phyloP scores from a whole-genome alignment of 495 filamentous ascomycete species.

The Glutinoglossum americanum region DNA sequence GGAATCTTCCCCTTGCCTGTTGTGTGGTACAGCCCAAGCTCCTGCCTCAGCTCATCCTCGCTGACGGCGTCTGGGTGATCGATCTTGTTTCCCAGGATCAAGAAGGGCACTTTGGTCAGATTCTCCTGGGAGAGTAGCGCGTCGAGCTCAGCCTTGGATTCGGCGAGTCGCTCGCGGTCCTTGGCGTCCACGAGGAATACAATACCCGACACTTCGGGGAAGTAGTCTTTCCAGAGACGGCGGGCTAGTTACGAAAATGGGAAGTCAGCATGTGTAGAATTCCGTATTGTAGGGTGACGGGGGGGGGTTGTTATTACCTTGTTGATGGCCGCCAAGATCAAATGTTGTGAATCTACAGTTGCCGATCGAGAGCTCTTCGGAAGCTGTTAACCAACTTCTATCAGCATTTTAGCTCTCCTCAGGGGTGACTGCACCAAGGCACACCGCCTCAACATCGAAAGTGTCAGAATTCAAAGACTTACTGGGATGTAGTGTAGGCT shows the following conservation, averaged over 20 bases:
- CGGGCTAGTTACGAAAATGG: slow-evolving; percentile 35
- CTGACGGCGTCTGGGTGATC: slow-evolving; percentile 87
- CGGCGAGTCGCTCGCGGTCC: slow-evolving; percentile 78
- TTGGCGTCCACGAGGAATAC: slow-evolving; percentile 97
- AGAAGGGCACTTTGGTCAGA: slow-evolving; percentile 77
- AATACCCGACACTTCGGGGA: slow-evolving; percentile 94
- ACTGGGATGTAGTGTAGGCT: slow-evolving; percentile 81
- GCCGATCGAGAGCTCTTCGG: slow-evolving; percentile 89
- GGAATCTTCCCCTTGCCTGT: slow-evolving; percentile 96
- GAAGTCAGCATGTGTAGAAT: background rate
- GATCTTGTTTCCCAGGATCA: slow-evolving; percentile 96
- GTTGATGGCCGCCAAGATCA: slow-evolving; percentile 90
- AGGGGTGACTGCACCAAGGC: background rate
- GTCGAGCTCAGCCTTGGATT: slow-evolving; percentile 92
- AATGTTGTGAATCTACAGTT: slow-evolving; percentile 96
- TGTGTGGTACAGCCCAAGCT: slow-evolving; percentile 83
- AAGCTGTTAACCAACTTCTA: slow-evolving; percentile 31
- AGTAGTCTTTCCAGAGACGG: slow-evolving; percentile 94
- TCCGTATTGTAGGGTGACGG: background rate
- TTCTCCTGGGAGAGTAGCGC: slow-evolving; percentile 89
- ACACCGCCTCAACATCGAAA: background rate
- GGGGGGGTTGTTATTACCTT: slow-evolving; percentile 53
- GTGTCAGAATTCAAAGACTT: slow-evolving; percentile 17
- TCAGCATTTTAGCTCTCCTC: background rate
- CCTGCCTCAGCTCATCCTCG: slow-evolving; percentile 81